Evolutionary conservation across 345 rosid genomes (phyloP).

Genomic region (Eucalyptus sp.): DNA sequence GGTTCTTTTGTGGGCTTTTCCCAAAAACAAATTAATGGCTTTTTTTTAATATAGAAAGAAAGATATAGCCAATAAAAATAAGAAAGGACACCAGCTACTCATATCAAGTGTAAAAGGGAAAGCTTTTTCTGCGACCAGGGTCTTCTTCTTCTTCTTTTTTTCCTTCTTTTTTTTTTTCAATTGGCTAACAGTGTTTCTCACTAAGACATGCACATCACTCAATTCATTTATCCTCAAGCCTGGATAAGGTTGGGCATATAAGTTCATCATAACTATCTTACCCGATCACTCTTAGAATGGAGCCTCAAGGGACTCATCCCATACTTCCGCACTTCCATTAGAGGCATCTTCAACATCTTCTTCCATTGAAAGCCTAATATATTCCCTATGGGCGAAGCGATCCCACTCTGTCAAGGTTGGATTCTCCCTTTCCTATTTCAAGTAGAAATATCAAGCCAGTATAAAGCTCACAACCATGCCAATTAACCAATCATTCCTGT

Average conservation of each 20-base stretch:
- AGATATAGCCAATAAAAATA: not conserved
- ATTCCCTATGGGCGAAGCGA: slow-evolving; percentile 8
- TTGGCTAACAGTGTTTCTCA: not conserved
- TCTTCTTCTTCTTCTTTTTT: not conserved
- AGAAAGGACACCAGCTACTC: not conserved
- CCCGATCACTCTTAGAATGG: slow-evolving; percentile 1
- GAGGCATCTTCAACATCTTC: slow-evolving; percentile 14
- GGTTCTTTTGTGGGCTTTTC: too few relatives aligned
- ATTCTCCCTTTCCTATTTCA: slow-evolving; percentile 6
- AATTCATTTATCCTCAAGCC: not conserved
- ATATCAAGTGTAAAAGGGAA: not conserved
- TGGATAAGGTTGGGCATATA: not conserved
- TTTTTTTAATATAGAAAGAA: not conserved
- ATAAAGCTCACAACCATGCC: not conserved
- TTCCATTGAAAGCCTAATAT: slow-evolving; percentile 12
- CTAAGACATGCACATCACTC: not conserved
- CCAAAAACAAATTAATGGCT: not conserved
- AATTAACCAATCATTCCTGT: not conserved
- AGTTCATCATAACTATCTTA: not conserved
- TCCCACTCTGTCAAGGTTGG: slow-evolving; percentile 12
- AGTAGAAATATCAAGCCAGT: not conserved
- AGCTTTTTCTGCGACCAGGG: not conserved
- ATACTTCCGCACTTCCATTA: slow-evolving; percentile 15
- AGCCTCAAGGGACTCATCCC: slow-evolving; percentile 14
- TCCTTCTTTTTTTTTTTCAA: not conserved